phyloP scores from a whole-genome alignment of 1,139 yeast species.

The Pichia sp. region DNA sequence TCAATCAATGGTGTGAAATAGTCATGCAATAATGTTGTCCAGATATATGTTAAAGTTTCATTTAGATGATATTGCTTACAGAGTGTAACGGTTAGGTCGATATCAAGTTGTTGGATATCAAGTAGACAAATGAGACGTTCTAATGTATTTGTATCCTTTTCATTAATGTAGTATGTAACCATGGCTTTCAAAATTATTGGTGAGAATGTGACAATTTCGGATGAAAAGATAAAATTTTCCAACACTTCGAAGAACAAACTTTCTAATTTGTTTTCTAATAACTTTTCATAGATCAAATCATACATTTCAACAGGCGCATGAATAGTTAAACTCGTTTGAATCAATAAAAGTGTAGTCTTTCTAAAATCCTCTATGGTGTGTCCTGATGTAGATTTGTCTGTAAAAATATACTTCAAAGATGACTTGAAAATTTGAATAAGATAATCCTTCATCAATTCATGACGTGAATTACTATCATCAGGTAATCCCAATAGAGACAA shows the following conservation, averaged over 20 bases:
- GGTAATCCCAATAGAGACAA: conserved; percentile 56
- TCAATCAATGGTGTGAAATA: conserved; percentile 66
- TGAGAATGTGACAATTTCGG: conserved; percentile 49
- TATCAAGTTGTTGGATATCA: conserved; percentile 65
- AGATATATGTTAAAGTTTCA: conserved; percentile 65
- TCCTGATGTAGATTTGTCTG: conserved; percentile 21
- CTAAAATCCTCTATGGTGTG: not conserved
- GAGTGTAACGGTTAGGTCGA: conserved; percentile 64
- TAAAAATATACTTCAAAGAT: conserved; percentile 44
- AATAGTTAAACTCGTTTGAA: conserved; percentile 41
- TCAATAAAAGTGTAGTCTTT: conserved; percentile 29
- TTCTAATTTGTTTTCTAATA: conserved; percentile 33
- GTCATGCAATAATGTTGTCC: conserved; percentile 65
- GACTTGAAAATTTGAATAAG: conserved; percentile 56
- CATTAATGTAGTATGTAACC: conserved; percentile 47
- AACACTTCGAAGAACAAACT: conserved; percentile 48
- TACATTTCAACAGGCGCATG: conserved; percentile 41
- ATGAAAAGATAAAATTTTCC: conserved; percentile 49
- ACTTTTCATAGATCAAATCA: conserved; percentile 53
- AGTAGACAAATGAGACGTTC: conserved; percentile 67
- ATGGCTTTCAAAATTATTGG: conserved; percentile 61
- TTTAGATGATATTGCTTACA: conserved; percentile 53
- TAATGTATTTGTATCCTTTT: conserved; percentile 45
- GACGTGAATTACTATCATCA: conserved; percentile 40
- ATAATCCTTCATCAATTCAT: conserved; percentile 50